phyloP scores from a whole-genome alignment of 768 basidiomycete genomes.

The Cytidiella melzeri region DNA sequence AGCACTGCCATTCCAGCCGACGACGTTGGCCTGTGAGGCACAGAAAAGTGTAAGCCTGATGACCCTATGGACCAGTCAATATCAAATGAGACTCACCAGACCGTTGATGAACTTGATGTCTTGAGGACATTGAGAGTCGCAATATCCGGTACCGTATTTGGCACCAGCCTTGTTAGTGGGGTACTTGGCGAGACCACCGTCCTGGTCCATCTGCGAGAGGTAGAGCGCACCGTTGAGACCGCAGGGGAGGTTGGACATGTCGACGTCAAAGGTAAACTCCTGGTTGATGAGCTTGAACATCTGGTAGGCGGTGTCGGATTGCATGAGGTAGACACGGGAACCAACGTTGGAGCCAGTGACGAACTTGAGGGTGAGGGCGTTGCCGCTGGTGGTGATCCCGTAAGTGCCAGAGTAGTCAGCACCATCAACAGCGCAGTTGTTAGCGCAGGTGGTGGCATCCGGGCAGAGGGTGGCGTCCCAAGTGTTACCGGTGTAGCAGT shows the following conservation, averaged over 20 bases:
- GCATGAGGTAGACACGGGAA: slow-evolving; percentile 40
- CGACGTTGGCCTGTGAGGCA: slow-evolving; percentile 37
- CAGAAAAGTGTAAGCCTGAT: background rate
- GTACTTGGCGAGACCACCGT: slow-evolving; percentile 41
- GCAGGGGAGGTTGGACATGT: slow-evolving; percentile 47
- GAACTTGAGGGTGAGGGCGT: slow-evolving; percentile 43
- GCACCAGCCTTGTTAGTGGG: slow-evolving; percentile 50
- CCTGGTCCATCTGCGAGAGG: slow-evolving; percentile 50
- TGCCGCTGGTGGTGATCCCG: slow-evolving; percentile 43
- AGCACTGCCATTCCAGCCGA: slow-evolving; percentile 33
- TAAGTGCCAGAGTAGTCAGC: slow-evolving; percentile 37
- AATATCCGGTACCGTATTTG: slow-evolving; percentile 43
- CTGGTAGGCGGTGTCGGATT: slow-evolving; percentile 34
- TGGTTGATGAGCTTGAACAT: slow-evolving; percentile 44
- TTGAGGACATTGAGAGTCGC: slow-evolving; percentile 49
- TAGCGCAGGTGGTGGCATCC: slow-evolving; percentile 25
- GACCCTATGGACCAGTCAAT: background rate
- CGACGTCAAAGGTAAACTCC: slow-evolving; percentile 53
- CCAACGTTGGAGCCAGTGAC: slow-evolving; percentile 30
- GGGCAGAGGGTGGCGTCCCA: slow-evolving; percentile 30
- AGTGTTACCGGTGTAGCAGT: slow-evolving; percentile 32
- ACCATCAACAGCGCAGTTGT: slow-evolving; percentile 31
- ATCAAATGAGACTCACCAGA: slow-evolving; percentile 26
- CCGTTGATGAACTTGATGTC: slow-evolving; percentile 53
- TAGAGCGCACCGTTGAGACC: slow-evolving; percentile 55